Percentiles rank a stretch among this genome's conserved stretches.
Evolutionary conservation across 495 filamentous ascomycete genomes (phyloP).

Genomic region (Penicillium bovifimosum): DNA sequence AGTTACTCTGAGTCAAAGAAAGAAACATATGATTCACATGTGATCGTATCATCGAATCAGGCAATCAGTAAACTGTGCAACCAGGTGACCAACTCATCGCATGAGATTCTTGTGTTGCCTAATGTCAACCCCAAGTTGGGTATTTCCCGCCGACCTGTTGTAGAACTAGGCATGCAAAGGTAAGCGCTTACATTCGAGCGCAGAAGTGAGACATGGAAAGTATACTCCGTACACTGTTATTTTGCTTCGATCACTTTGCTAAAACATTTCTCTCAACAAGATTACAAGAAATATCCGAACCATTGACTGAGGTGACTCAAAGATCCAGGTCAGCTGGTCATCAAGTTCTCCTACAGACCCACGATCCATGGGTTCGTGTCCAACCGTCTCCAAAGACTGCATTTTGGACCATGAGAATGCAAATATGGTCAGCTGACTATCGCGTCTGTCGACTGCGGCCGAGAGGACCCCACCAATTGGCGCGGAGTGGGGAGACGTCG

Average conservation of each 20-base stretch:
- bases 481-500: constrained; percentile 1
- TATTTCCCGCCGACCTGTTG: neutral
- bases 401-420: neutral
- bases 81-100: constrained; percentile 1
- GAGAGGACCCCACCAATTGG: constrained; percentile 7
- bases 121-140: neutral
- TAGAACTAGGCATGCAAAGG: neutral
- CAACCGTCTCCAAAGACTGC: neutral
- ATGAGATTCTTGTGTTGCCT: neutral
- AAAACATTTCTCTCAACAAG: neutral
- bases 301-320: constrained; percentile 3
- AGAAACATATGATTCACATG: constrained; percentile 3
- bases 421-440: constrained; percentile 6
- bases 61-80: neutral
- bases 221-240: neutral
- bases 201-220: neutral
- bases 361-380: constrained; percentile 6
- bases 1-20: neutral
- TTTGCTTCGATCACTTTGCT: too few relatives aligned
- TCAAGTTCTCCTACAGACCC: neutral
- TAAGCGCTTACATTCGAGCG: neutral
- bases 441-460: neutral
- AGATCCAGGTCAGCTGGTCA: constrained; percentile 8
- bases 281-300: neutral
- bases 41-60: constrained; percentile 2